phyloP scores from a whole-genome alignment of 208 protist genomes.

The Trypanosoma rangeli region DNA sequence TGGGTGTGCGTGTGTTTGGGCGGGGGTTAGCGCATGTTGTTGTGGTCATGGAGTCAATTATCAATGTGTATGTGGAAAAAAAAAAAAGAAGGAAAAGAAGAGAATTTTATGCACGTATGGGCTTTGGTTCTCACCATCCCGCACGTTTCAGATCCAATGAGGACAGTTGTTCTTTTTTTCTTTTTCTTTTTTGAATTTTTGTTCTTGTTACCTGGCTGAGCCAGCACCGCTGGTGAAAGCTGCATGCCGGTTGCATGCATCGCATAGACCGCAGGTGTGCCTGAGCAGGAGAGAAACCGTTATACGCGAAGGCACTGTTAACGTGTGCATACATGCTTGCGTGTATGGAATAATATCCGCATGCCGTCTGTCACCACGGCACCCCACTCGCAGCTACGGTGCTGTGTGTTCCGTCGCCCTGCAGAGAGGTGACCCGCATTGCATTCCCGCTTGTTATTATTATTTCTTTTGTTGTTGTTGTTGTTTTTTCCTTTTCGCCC shows the following conservation, averaged over 20 bases:
- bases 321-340: background rate
- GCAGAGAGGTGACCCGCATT: background rate
- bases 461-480: background rate
- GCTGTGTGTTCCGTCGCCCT: background rate
- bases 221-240: background rate
- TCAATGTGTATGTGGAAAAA: background rate
- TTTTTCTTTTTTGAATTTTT: constrained; percentile 9
- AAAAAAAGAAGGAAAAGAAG: too few relatives aligned
- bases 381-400: too few relatives aligned
- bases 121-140: background rate
- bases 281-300: background rate
- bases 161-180: background rate
- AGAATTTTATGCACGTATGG: background rate
- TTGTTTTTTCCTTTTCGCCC: background rate
- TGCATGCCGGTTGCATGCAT: background rate
- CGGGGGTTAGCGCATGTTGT: background rate
- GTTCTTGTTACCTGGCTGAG: background rate
- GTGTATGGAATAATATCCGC: background rate
- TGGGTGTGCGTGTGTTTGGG: background rate
- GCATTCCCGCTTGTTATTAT: background rate
- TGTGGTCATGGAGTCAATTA: background rate
- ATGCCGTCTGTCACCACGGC: background rate
- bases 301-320: background rate
- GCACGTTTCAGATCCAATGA: background rate
- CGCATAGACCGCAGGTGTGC: background rate